Evolutionary conservation across 2,329 filamentous ascomycete genomes (phyloP).

Genomic region (Hirsutella thompsonii): DNA sequence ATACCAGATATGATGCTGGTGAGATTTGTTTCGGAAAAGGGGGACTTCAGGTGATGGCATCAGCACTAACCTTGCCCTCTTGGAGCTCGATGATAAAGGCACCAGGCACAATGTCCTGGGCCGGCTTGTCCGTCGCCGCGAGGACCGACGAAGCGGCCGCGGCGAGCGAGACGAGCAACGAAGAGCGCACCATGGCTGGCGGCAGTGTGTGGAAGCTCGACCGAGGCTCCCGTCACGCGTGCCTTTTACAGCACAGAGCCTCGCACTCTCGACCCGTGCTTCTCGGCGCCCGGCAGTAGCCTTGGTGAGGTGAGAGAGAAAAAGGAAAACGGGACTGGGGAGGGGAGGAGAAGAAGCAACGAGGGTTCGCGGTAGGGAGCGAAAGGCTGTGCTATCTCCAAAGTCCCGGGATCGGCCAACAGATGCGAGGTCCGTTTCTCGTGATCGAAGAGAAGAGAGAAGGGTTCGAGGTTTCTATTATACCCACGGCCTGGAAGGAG

Average conservation of each 20-base stretch:
- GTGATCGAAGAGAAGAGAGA: too few relatives aligned
- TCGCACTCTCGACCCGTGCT: too few relatives aligned
- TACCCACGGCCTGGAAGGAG: too few relatives aligned
- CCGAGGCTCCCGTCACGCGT: neutral
- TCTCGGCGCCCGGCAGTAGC: too few relatives aligned
- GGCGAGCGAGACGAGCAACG: slow-evolving; percentile 6
- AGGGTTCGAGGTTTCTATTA: too few relatives aligned
- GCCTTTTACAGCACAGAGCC: too few relatives aligned
- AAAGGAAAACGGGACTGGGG: too few relatives aligned
- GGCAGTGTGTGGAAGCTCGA: neutral
- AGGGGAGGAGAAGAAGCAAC: neutral
- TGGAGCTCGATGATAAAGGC: slow-evolving; percentile 11
- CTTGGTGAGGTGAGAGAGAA: neutral
- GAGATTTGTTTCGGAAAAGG: neutral
- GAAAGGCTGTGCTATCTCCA: too few relatives aligned
- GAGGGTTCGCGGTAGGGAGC: too few relatives aligned
- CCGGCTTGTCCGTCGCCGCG: slow-evolving; percentile 1
- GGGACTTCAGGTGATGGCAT: slow-evolving; percentile 1
- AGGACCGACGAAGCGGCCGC: slow-evolving; percentile 6
- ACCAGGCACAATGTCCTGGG: slow-evolving; percentile 5
- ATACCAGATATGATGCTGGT: too few relatives aligned
- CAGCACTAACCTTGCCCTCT: slow-evolving; percentile 11
- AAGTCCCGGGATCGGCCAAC: too few relatives aligned
- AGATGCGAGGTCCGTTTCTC: too few relatives aligned
- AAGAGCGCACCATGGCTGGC: slow-evolving; percentile 7